Evolutionary conservation across 441 rosid species (phyloP).

Genomic region (Croton laevigatus): DNA sequence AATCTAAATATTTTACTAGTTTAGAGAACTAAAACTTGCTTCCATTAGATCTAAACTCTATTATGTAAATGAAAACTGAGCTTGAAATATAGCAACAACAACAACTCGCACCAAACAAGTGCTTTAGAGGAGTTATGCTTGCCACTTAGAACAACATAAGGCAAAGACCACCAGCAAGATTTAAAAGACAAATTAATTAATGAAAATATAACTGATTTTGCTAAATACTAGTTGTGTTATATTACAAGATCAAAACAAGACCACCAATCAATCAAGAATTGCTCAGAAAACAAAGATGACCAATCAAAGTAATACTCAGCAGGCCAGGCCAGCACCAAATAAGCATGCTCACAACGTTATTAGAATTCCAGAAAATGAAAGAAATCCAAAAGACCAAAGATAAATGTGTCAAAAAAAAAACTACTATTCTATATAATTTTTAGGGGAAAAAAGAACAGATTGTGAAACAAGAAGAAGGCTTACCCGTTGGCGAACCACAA

Average conservation of each 20-base stretch:
- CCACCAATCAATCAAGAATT: neutral
- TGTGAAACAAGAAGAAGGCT: neutral
- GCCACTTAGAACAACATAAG: neutral
- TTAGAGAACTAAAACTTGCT: neutral
- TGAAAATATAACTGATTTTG: neutral
- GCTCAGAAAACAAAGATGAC: neutral
- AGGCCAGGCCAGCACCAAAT: neutral
- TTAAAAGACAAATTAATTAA: neutral
- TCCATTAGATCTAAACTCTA: neutral
- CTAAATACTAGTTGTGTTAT: neutral
- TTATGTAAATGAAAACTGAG: neutral
- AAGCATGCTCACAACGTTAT: neutral
- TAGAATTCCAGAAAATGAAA: neutral
- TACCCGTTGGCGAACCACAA: slow-evolving; percentile 33
- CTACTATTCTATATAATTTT: neutral
- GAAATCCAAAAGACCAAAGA: neutral
- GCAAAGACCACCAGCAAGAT: neutral
- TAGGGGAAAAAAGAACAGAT: neutral
- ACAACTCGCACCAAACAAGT: neutral
- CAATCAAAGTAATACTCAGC: neutral
- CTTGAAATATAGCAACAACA: neutral
- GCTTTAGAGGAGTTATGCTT: neutral
- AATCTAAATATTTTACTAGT: neutral
- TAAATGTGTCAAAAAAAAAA: neutral
- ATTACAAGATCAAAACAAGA: neutral